phyloP scores from a whole-genome alignment of 73 alveolate species.

The Tetrahymena borealis region DNA sequence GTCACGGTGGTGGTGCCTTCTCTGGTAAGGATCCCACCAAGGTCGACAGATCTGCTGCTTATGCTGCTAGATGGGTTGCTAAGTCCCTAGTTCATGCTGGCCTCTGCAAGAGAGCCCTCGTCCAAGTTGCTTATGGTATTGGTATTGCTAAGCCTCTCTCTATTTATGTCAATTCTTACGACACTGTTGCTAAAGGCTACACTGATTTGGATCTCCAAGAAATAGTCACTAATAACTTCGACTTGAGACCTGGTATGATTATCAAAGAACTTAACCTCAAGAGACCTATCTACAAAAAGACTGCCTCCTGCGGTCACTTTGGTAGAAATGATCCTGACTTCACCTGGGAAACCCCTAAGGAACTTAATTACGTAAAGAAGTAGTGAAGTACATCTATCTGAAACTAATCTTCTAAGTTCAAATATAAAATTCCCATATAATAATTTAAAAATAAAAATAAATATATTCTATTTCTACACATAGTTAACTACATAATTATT shows the following conservation, averaged over 20 bases:
- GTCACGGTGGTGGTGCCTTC: slow-evolving; percentile 97
- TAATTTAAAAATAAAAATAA: background rate
- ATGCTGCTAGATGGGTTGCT: slow-evolving; percentile 96
- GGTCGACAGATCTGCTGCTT: slow-evolving; percentile 98
- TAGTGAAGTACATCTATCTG: background rate
- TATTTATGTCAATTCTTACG: slow-evolving; percentile 77
- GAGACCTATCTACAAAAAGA: slow-evolving; percentile 69
- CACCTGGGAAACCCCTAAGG: slow-evolving; percentile 69
- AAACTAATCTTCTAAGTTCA: too few species aligned
- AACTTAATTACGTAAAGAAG: background rate
- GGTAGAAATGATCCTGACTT: slow-evolving; percentile 76
- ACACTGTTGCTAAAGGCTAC: slow-evolving; percentile 61
- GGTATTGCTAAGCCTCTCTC: slow-evolving; percentile 90
- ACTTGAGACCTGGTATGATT: slow-evolving; percentile 75
- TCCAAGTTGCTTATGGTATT: slow-evolving; percentile 85
- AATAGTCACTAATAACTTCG: slow-evolving; percentile 60
- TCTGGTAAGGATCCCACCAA: slow-evolving; percentile 96
- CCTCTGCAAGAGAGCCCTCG: slow-evolving; percentile 76
- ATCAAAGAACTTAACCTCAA: slow-evolving; percentile 62
- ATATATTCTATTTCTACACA: background rate
- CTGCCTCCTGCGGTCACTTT: slow-evolving; percentile 86
- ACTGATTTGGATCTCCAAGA: slow-evolving; percentile 62
- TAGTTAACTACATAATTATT: background rate
- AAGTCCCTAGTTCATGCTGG: slow-evolving; percentile 77
- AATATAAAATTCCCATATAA: too few species aligned